These are phyloP conservation scores for Cladorrhinum sp. DNA, from an alignment of 2,329 filamentous ascomycete genomes.

Conservation along the genomic window DNA sequence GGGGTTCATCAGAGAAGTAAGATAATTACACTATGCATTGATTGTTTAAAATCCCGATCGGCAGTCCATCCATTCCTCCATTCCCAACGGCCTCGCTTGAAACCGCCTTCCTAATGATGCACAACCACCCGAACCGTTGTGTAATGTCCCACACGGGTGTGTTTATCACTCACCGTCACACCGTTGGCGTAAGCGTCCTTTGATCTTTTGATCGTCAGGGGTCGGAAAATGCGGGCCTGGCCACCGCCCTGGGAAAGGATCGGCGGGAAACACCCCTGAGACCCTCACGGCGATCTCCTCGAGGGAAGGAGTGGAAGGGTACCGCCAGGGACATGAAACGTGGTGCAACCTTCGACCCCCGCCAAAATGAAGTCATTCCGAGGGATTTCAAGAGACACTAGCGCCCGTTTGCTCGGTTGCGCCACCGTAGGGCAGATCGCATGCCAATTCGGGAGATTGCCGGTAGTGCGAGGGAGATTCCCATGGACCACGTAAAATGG, in stretches of 20 bases:
- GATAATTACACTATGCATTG: neutral
- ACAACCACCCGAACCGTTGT: neutral
- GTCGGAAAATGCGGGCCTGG: slow-evolving; percentile 12
- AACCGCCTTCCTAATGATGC: neutral
- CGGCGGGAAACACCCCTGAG: slow-evolving; percentile 4
- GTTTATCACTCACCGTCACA: neutral
- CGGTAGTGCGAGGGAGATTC: slow-evolving; percentile 6
- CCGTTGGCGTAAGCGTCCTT: neutral
- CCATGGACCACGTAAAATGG: neutral
- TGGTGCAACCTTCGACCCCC: neutral
- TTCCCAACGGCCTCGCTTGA: neutral
- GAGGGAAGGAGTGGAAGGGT: neutral
- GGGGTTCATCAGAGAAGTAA: neutral
- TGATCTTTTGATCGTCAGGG: slow-evolving; percentile 20
- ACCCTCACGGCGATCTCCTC: slow-evolving; percentile 13
- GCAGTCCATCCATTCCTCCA: neutral
- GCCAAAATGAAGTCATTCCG: slow-evolving; percentile 10
- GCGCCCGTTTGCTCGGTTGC: neutral
- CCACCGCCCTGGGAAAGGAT: slow-evolving; percentile 17
- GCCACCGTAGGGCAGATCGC: slow-evolving; percentile 14
- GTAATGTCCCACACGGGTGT: neutral
- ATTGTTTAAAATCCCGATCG: neutral
- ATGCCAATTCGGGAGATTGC: slow-evolving; percentile 12
- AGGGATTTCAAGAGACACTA: neutral
- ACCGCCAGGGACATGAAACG: slow-evolving; percentile 15